Evolutionary conservation across 805 yeast species (phyloP).

Genomic region (Barnettozyma botsteinii): DNA sequence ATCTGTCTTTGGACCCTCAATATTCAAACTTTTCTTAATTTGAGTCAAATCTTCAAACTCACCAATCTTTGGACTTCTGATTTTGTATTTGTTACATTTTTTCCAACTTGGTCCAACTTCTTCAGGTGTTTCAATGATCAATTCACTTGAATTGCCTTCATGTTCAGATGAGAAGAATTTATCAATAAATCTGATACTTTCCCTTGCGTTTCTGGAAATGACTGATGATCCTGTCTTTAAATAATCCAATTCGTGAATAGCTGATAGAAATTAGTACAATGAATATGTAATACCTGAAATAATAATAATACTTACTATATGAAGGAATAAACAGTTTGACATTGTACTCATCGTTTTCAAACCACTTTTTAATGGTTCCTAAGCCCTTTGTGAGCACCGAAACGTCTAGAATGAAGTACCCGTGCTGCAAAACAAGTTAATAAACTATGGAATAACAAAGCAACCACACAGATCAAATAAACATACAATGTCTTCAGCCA

Average conservation of each 20-base stretch:
- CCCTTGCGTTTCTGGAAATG: constrained; percentile 59
- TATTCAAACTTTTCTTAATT: neutral
- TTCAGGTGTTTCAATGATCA: constrained; percentile 35
- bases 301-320: constrained; percentile 32
- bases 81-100: constrained; percentile 39
- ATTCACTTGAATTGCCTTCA: constrained; percentile 15
- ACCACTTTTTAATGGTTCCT: constrained; percentile 64
- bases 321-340: constrained; percentile 46
- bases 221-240: constrained; percentile 48
- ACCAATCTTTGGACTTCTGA: constrained; percentile 38
- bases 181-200: constrained; percentile 59
- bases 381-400: constrained; percentile 64
- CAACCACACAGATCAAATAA: neutral
- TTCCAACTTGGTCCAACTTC: constrained; percentile 49
- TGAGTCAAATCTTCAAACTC: constrained; percentile 37
- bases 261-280: constrained; percentile 10
- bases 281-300: too few relatives aligned
- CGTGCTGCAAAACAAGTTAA: constrained; percentile 1
- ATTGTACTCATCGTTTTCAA: constrained; percentile 30
- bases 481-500: constrained; percentile 1
- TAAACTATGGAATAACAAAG: neutral
- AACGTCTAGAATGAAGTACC: constrained; percentile 54
- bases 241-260: constrained; percentile 56
- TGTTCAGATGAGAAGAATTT: constrained; percentile 18
- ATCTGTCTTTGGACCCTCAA: neutral